Evolutionary conservation across 2,329 filamentous ascomycete genomes (phyloP), one percentile per base, ranked within the genome.

Genomic region (Alternaria sp.): DNA sequence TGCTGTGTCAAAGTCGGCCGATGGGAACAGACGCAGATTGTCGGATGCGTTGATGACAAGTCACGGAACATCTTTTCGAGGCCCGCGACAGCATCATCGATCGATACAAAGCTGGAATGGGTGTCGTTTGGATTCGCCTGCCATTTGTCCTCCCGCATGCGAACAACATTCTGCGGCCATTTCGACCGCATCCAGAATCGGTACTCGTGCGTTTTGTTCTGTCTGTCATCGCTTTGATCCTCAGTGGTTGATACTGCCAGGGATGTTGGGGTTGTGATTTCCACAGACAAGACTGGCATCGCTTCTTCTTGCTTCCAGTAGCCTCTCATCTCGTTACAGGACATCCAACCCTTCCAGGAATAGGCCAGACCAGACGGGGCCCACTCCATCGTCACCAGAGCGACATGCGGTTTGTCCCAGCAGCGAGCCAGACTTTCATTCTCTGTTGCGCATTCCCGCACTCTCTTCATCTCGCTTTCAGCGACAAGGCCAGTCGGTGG

Each of bases 41-140:
- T 40, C 4, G 36, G 36, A 17, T 40, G 1, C n/a, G 15, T 17
- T 40, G 36, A 17, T 17, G 36, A 40, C n/a, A 40, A 3, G 15
- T 40, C 36, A 40, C 5, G 36, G 36, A 40, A 40, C 15, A 40
- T 17, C 36, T 40, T 40, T 17, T 17, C 8, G n/a, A 40, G 36
- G 1, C 8, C 36, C 36, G 36, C 36, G 36, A 40, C 36, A 3
- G 36, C n/a, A 0, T 40, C n/a, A 10, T 40, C 17, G n/a, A 3
- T 17, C 36, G 36, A 40, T 40, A 40, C 36, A 40, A 40, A 40
- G 36, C 36, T 40, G 36, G 36, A 40, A 0, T 40, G 36, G n/a
- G n/a, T 0, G 2, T 0, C 36, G 36, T 17, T 17, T 40, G 36
- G 36, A 0, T 1, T 40, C 32, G 2, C 32, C 2, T 40, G 2